These are phyloP conservation scores for Globisporangium yorkense DNA, from an alignment of 352 stramenopile genomes.

Conservation along the genomic window DNA sequence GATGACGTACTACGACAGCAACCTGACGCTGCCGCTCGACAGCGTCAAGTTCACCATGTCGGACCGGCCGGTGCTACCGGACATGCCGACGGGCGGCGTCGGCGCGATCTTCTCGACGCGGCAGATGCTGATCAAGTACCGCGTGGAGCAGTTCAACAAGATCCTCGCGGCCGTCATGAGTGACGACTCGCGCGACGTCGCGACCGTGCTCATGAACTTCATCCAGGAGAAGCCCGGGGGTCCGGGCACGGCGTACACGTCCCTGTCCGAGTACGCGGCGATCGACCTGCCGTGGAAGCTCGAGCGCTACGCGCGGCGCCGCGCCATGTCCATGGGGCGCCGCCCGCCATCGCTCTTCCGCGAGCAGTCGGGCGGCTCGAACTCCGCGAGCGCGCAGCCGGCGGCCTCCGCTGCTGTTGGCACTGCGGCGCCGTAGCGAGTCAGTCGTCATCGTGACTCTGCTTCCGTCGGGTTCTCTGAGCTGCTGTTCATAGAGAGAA, in stretches of 20 bases:
- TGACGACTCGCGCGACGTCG: constrained; percentile 49
- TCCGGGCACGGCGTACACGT: constrained; percentile 56
- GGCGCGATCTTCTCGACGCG: constrained; percentile 53
- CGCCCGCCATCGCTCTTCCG: constrained; percentile 22
- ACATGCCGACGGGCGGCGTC: constrained; percentile 50
- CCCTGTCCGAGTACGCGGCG: constrained; percentile 62
- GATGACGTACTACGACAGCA: constrained; percentile 34
- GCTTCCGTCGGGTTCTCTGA: background rate
- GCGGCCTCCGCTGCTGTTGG: background rate
- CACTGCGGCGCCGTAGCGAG: background rate
- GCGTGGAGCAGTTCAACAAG: constrained; percentile 64
- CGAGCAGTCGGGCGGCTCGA: constrained; percentile 15
- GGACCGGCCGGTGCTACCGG: constrained; percentile 42
- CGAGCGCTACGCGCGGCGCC: constrained; percentile 51
- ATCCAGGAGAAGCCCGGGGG: constrained; percentile 71
- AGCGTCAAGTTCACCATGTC: constrained; percentile 45
- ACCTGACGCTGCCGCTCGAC: constrained; percentile 39
- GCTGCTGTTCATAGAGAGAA: no score
- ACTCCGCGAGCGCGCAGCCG: background rate
- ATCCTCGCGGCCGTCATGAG: constrained; percentile 66
- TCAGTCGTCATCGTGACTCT: background rate
- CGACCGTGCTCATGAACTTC: constrained; percentile 63
- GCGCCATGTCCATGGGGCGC: constrained; percentile 58
- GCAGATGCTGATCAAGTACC: constrained; percentile 53
- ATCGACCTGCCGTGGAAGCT: constrained; percentile 66